Base-by-base conservation (phyloP, 2,329 filamentous ascomycete genomes). In the Cordyceps militaris region DNA sequence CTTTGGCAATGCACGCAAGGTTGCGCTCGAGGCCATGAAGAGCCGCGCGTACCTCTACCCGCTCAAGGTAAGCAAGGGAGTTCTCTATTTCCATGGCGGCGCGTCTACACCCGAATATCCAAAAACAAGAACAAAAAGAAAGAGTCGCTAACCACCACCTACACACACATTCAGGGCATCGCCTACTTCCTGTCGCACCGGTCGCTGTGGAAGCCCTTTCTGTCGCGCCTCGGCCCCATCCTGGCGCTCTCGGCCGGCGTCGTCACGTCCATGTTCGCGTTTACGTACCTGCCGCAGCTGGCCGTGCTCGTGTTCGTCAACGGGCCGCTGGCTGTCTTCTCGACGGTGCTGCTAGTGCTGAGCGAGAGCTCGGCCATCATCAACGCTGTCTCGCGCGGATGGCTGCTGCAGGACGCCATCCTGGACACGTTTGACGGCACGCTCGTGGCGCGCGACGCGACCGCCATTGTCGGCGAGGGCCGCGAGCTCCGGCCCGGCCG, bases 351-450 rank as follows among this genome's bases (percentile, higher is more conserved):
- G 9, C 79, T 92, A 21, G 83, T 90, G 3, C 74, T 86, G 44
- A 83, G 76, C 62, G 82, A 86, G 70, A 84, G 80, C 64, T 79
- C 82, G 2, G 78, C 80, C 14, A 76, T 86, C 57, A 77, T 82
- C 62, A 81, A 78, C 62, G 66, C 80, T 36, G 63, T 85, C 16
- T 79, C 83, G 9, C 84, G 86, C 65, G 86, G 82, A 43, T 93
- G 91, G 68, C 73, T 96, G 38, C 82, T 96, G 46, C 85, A 89
- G 63, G 90, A 95, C 61, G 88, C 90, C 0, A 77, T 97, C 34
- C 78, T 94, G 26, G 91, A 97, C 70, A 93, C 89, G 0, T 97
- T 97, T 69, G 93, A 97, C 67, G 91, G 88, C 32, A 84, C 82
- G 0, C 71, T 86, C 24, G 68, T 86, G 8, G 67, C 81, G 1